Evolutionary conservation across 208 protist genomes (phyloP).

Genomic region (Trypanosoma cruzi): DNA sequence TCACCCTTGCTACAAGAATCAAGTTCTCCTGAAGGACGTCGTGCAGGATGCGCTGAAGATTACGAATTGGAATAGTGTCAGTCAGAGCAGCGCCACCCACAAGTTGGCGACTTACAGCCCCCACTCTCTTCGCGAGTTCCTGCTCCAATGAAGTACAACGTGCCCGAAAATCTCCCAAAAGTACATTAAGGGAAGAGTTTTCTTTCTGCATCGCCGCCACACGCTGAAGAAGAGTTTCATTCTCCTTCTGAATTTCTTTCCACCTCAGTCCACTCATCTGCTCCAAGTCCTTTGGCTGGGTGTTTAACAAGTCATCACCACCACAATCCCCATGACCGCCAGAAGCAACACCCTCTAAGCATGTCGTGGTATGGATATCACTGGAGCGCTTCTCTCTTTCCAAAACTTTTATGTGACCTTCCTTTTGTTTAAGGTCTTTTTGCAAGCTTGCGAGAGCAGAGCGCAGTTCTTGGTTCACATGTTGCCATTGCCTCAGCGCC

Average conservation of each 20-base stretch:
- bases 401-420: not conserved
- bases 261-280: conserved; percentile 33
- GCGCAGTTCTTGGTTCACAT: conserved; percentile 65
- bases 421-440: conserved; percentile 44
- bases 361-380: not conserved
- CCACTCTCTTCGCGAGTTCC: conserved; percentile 36
- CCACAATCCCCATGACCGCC: not conserved
- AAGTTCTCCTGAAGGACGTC: conserved; percentile 65
- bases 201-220: conserved; percentile 60
- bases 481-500: conserved; percentile 54
- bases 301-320: not conserved
- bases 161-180: conserved; percentile 47
- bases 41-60: conserved; percentile 68
- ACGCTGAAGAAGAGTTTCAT: conserved; percentile 51
- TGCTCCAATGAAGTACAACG: conserved; percentile 36
- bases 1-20: conserved; percentile 45
- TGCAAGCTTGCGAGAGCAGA: conserved; percentile 54
- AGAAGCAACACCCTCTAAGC: not conserved
- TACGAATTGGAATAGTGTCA: conserved; percentile 41
- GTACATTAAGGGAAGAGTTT: conserved; percentile 47
- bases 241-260: conserved; percentile 63
- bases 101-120: conserved; percentile 32
- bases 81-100: conserved; percentile 22
- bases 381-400: not conserved
- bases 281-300: conserved; percentile 44